phyloP scores from a whole-genome alignment of 2,329 filamentous ascomycete species.

The Aspergillus floridensis region DNA sequence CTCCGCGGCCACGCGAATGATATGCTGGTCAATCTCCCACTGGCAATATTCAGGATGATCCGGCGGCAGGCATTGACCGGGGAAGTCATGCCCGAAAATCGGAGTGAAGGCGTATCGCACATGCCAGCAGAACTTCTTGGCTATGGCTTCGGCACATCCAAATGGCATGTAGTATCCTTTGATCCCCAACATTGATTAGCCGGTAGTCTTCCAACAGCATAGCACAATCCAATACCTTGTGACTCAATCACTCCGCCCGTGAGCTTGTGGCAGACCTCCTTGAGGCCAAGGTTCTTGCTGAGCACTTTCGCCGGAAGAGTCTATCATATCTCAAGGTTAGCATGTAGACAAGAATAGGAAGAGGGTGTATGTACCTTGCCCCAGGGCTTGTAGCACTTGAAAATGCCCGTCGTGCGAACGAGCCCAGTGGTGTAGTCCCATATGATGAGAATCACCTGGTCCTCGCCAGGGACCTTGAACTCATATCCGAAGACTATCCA shows the following conservation, averaged over 20 bases:
- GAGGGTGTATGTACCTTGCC: slow-evolving; percentile 63
- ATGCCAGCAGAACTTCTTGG: slow-evolving; percentile 80
- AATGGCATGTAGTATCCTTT: slow-evolving; percentile 97
- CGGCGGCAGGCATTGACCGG: slow-evolving; percentile 65
- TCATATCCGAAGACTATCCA: slow-evolving; percentile 60
- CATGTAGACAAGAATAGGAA: slow-evolving; percentile 16
- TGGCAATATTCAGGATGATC: slow-evolving; percentile 62
- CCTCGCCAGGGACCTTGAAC: slow-evolving; percentile 68
- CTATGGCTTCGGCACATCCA: slow-evolving; percentile 78
- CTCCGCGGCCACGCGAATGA: slow-evolving; percentile 54
- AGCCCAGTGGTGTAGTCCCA: slow-evolving; percentile 97
- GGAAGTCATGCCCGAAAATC: slow-evolving; percentile 82
- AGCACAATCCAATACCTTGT: slow-evolving; percentile 64
- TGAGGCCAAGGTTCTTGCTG: slow-evolving; percentile 72
- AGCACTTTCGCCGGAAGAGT: slow-evolving; percentile 85
- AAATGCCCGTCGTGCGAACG: slow-evolving; percentile 90
- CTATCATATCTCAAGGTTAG: slow-evolving; percentile 46
- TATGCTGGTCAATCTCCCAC: slow-evolving; percentile 62
- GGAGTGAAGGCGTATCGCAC: slow-evolving; percentile 86
- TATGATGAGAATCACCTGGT: slow-evolving; percentile 71
- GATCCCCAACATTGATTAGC: background rate
- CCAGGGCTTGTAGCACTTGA: slow-evolving; percentile 77
- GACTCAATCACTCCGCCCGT: slow-evolving; percentile 81
- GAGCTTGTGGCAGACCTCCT: slow-evolving; percentile 89
- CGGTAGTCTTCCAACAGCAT: background rate